phyloP scores from a whole-genome alignment of 2,329 filamentous ascomycete genomes.

The Rosellinia necatrix region DNA sequence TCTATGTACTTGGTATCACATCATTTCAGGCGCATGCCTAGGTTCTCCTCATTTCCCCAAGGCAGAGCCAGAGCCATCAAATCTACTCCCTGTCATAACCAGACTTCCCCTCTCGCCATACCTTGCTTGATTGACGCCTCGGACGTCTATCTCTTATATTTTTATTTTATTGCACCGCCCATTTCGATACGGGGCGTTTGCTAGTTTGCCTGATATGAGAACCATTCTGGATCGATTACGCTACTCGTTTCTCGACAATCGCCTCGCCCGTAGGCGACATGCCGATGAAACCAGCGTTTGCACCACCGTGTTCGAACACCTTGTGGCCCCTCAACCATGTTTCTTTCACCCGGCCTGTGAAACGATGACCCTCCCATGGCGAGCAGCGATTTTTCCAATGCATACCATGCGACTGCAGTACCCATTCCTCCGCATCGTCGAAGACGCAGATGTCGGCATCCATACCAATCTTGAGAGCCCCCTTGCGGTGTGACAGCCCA shows the following conservation, averaged over 20 bases:
- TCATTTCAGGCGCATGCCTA: conserved; percentile 18
- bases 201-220: no score
- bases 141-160: no score
- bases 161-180: not conserved
- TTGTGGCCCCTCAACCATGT: conserved; percentile 81
- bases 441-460: conserved; percentile 94
- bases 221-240: conserved; percentile 36
- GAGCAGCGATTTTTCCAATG: conserved; percentile 92
- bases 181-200: not conserved
- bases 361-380: conserved; percentile 81
- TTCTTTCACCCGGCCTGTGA: conserved; percentile 79
- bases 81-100: conserved; percentile 7
- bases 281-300: conserved; percentile 55
- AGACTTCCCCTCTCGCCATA: conserved; percentile 6
- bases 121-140: not conserved
- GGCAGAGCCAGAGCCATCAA: not conserved
- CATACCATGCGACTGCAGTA: conserved; percentile 77
- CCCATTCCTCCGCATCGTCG: conserved; percentile 80
- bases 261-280: conserved; percentile 54
- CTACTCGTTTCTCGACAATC: conserved; percentile 64
- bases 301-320: conserved; percentile 71
- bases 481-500: conserved; percentile 79
- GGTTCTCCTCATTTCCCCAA: conserved; percentile 19
- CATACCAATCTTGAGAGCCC: conserved; percentile 77
- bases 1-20: conserved; percentile 26